A percentile compares a stretch with the other conserved stretches of the same genome.
Conservation (phyloP, 2,329 filamentous ascomycete genomes). For the Fusarium sp. region DNA sequence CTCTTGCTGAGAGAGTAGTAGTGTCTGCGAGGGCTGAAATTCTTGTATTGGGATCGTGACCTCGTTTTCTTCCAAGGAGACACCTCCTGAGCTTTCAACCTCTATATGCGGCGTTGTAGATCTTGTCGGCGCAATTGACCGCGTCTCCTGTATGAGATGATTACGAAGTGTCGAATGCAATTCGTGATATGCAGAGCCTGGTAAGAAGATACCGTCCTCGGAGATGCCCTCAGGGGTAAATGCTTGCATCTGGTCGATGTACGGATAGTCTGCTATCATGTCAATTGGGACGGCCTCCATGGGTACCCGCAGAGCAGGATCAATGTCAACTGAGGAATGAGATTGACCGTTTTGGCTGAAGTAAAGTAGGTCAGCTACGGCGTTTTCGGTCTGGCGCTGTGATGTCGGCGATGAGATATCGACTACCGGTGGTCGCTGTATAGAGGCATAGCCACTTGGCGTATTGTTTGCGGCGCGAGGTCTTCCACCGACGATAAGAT, state of each 20-base stretch:
- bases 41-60: constrained; percentile 22
- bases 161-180: constrained; percentile 57
- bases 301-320: constrained; percentile 33
- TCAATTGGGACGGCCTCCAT: constrained; percentile 35
- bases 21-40: constrained; percentile 25
- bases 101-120: constrained; percentile 36
- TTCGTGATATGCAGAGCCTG: constrained; percentile 58
- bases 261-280: constrained; percentile 35
- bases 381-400: constrained; percentile 47
- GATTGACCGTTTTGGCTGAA: constrained; percentile 47
- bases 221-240: constrained; percentile 47
- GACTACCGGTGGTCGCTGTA: neutral
- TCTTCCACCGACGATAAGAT: neutral
- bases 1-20: constrained; percentile 42
- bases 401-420: constrained; percentile 33
- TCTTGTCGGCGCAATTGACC: constrained; percentile 51
- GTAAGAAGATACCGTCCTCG: constrained; percentile 57
- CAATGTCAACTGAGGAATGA: constrained; percentile 21
- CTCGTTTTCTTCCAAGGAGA: constrained; percentile 17
- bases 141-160: constrained; percentile 56
- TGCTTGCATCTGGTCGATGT: constrained; percentile 42
- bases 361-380: constrained; percentile 49
- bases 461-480: neutral
- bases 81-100: constrained; percentile 8
- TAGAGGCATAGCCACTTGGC: constrained; percentile 12